A percentile compares a stretch with the other conserved stretches of the same genome.
These are phyloP conservation scores for Magnusiomyces starmeri DNA, from an alignment of 1,139 yeast species.

Conservation along the genomic window DNA sequence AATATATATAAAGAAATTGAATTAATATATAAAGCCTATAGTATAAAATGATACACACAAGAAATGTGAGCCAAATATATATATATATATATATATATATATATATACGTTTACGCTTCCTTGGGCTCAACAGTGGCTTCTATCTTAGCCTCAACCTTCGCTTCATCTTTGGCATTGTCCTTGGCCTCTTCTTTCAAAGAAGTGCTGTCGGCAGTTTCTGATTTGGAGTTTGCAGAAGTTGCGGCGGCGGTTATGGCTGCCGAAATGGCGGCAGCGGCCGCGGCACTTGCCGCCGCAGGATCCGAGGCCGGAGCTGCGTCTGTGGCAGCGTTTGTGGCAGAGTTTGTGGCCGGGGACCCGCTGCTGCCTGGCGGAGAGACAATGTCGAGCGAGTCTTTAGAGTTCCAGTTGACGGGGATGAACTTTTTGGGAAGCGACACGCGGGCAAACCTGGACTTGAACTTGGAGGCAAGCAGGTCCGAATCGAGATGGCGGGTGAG, in stretches of 20 bases:
- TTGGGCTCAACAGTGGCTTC: not conserved
- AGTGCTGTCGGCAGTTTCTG: not conserved
- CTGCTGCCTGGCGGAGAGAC: not conserved
- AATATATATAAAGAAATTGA: no score
- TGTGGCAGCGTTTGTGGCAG: not conserved
- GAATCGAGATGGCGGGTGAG: conserved; percentile 90
- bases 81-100: not conserved
- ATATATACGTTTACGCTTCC: not conserved
- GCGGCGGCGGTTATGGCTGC: no score
- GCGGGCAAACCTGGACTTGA: conserved; percentile 74
- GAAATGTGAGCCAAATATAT: no score
- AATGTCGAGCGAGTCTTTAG: not conserved
- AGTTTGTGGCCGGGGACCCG: not conserved
- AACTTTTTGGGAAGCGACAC: conserved; percentile 74
- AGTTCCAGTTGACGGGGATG: conserved; percentile 31
- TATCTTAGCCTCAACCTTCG: not conserved
- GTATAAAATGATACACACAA: no score
- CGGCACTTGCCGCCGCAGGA: no score
- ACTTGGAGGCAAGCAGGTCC: conserved; percentile 77
- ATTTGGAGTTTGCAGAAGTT: not conserved
- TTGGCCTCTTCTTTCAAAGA: not conserved
- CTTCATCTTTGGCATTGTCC: not conserved
- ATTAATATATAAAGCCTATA: no score
- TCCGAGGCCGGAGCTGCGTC: not conserved
- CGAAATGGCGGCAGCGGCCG: no score